Conservation (phyloP, 345 rosid species). For the Punica granatum region DNA sequence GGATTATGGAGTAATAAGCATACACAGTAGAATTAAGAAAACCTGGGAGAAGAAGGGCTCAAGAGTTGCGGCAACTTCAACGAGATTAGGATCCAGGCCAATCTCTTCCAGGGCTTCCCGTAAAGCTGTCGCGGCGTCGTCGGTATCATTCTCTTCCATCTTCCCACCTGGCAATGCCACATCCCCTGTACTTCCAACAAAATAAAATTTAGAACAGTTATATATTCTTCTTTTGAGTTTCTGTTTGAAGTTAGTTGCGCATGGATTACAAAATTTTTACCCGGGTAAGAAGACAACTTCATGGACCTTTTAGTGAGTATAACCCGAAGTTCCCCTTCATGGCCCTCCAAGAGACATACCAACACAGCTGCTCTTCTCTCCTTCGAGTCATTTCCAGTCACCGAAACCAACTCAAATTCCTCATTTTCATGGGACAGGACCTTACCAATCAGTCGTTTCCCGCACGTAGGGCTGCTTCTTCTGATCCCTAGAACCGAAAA, state of each 20-base stretch:
- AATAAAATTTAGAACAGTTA: not conserved
- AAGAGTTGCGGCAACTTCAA: constrained; percentile 24
- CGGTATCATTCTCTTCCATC: constrained; percentile 30
- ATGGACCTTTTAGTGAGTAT: constrained; percentile 37
- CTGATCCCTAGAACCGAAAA: not conserved
- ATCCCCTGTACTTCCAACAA: constrained; percentile 19
- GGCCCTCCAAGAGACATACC: constrained; percentile 33
- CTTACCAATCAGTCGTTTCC: not conserved
- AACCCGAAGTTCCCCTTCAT: constrained; percentile 27
- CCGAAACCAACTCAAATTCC: not conserved
- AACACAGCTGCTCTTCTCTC: constrained; percentile 31
- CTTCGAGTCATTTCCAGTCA: not conserved
- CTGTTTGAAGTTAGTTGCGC: too few species aligned
- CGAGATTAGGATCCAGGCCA: constrained; percentile 28
- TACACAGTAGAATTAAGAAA: too few species aligned
- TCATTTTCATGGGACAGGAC: not conserved
- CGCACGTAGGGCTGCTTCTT: not conserved
- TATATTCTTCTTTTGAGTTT: too few species aligned
- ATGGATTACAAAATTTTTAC: too few species aligned
- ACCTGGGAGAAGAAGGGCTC: constrained; percentile 30
- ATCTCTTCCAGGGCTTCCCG: constrained; percentile 37
- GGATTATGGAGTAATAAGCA: too few species aligned
- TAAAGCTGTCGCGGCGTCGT: constrained; percentile 27
- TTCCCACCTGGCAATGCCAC: constrained; percentile 43
- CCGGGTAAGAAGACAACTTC: constrained; percentile 32